Evolutionary conservation across 2,329 filamentous ascomycete species (phyloP).

Genomic region (Fusarium concolor): DNA sequence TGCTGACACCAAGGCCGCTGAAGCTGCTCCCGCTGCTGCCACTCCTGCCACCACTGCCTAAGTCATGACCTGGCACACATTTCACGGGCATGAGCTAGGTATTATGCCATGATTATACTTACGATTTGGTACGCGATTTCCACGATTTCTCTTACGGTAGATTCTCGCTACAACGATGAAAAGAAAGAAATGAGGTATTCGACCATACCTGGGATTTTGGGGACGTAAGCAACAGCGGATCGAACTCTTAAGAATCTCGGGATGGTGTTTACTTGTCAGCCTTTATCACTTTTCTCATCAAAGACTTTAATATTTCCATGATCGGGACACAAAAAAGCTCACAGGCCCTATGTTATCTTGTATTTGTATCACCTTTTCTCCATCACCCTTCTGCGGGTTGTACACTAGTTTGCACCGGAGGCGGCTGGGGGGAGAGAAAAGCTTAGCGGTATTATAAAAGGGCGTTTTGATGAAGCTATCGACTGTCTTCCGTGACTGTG

Average conservation of each 20-base stretch:
- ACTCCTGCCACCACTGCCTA: slow-evolving; percentile 50
- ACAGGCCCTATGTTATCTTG: slow-evolving; percentile 47
- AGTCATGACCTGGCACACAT: slow-evolving; percentile 41
- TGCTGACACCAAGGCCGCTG: slow-evolving; percentile 14
- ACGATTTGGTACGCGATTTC: slow-evolving; percentile 56
- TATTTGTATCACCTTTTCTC: slow-evolving; percentile 53
- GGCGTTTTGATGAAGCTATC: slow-evolving; percentile 46
- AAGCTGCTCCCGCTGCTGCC: slow-evolving; percentile 45
- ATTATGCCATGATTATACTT: slow-evolving; percentile 50
- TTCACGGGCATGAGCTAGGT: slow-evolving; percentile 42
- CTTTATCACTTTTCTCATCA: slow-evolving; percentile 47
- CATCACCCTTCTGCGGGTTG: slow-evolving; percentile 51
- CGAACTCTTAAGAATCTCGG: slow-evolving; percentile 45
- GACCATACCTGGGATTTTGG: slow-evolving; percentile 44
- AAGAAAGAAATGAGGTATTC: slow-evolving; percentile 42
- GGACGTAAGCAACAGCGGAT: slow-evolving; percentile 45
- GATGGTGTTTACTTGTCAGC: slow-evolving; percentile 45
- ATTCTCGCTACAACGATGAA: slow-evolving; percentile 50
- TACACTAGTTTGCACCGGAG: slow-evolving; percentile 52
- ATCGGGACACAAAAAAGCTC: slow-evolving; percentile 45
- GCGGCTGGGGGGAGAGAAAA: slow-evolving; percentile 50
- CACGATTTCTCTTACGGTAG: slow-evolving; percentile 55
- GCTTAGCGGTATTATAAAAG: slow-evolving; percentile 50
- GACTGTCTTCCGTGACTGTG: slow-evolving; percentile 9
- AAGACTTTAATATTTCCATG: slow-evolving; percentile 49